Evolutionary conservation across 2,329 filamentous ascomycete genomes (phyloP).

Genomic region (Aphanoascus verrucosus): DNA sequence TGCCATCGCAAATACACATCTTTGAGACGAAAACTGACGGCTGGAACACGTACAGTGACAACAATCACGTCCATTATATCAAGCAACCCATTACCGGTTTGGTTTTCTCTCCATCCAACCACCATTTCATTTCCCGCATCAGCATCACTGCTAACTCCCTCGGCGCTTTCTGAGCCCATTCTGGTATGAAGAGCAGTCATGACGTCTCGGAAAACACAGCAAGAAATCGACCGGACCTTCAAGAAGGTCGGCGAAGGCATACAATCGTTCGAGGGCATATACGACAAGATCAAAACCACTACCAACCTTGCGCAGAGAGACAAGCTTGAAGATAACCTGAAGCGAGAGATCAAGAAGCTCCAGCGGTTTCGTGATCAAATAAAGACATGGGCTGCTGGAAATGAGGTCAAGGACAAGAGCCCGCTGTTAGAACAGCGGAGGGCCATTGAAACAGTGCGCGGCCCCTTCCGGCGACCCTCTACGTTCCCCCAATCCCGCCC

Average conservation of each 20-base stretch:
- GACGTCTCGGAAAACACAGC: conserved; percentile 90
- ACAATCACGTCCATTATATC: not conserved
- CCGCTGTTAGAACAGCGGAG: conserved; percentile 87
- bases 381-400: conserved; percentile 97
- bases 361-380: conserved; percentile 96
- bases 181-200: conserved; percentile 44
- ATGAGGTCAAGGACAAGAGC: conserved; percentile 99
- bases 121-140: not conserved
- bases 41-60: not conserved
- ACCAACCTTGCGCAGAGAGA: conserved; percentile 93
- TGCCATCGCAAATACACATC: conserved; percentile 3
- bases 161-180: not conserved
- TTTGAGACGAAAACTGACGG: not conserved
- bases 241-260: conserved; percentile 96
- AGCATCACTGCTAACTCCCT: conserved; percentile 2
- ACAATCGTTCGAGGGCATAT: conserved; percentile 81
- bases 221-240: conserved; percentile 99
- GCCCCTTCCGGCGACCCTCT: not conserved
- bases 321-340: conserved; percentile 94
- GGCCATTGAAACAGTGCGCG: conserved; percentile 80
- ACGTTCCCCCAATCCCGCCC: not conserved
- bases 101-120: conserved; percentile 7
- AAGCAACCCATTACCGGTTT: conserved; percentile 7
- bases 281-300: conserved; percentile 93
- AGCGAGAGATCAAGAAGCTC: conserved; percentile 99